Evolutionary conservation across 1,284 basidiomycete genomes (phyloP), one percentile per base, ranked within the genome.

Genomic region (Trichosporon inkin): DNA sequence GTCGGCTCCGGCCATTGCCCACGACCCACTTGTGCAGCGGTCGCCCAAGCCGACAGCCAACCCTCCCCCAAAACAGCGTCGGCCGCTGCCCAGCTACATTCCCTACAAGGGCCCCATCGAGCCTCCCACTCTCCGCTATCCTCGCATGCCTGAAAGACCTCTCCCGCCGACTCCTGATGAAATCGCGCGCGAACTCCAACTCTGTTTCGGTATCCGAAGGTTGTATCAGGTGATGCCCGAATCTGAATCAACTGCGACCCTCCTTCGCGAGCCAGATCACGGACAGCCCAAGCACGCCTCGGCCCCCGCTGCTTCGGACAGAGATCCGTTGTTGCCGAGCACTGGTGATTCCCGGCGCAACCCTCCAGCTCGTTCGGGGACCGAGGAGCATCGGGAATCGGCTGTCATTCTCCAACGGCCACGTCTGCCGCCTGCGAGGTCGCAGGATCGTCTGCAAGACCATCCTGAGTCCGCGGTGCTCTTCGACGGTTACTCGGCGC

Each of bases 51-150:
- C 44, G 10, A 49, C 28, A 16, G 16, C 44, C 10, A 28, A 49
- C 16, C 44, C 44, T 49, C 28, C 44, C 0, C 24, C 22, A 7
- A 49, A 32, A 11, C 44, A 49, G 13, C 41, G 56, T 37, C 37
- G 47, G n/a, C 35, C 44, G n/a, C 8, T 19, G 35, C 44, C 68
- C 68, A n/a, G 72, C 39, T 76, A 72, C 57, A 62, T 76, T 22
- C 72, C 74, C 10, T 76, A 76, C 58, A 54, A 58, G 10, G 68
- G 70, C 10, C 71, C 72, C 1, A 62, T 71, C 34, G 68, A 68
- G 58, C 57, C 62, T 20, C 63, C 58, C 10, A 20, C 19, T 10
- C 40, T 62, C 7, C 44, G 22, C 24, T 49, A 32, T 11, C 44
- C 44, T 49, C 44, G 44, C 6, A 16, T 49, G 24, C 44, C 44